phyloP scores from a whole-genome alignment of 2,329 filamentous ascomycete species.

The Ceratocystis papillata region DNA sequence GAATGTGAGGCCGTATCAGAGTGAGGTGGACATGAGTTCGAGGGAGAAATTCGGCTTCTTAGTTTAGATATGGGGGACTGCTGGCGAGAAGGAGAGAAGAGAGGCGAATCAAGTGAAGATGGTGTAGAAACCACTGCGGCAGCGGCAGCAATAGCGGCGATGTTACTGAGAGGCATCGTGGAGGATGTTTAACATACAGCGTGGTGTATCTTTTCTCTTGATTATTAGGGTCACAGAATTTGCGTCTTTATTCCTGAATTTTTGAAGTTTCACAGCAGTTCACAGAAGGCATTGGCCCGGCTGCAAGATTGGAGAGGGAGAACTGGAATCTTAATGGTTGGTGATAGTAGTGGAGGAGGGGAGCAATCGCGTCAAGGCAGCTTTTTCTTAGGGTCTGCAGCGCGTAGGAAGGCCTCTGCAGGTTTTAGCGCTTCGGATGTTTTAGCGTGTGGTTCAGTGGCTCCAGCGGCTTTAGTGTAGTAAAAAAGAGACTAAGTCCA shows the following conservation, averaged over 20 bases:
- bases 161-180: conserved; percentile 4
- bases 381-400: neutral
- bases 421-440: no score
- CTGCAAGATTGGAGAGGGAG: neutral
- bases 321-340: neutral
- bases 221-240: neutral
- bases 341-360: neutral
- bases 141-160: conserved; percentile 14
- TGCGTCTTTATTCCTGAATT: neutral
- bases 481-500: neutral
- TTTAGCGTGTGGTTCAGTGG: no score
- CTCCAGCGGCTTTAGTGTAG: neutral
- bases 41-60: conserved; percentile 10
- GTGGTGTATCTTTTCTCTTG: neutral
- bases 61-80: conserved; percentile 16
- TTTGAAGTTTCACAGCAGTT: neutral
- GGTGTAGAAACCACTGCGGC: neutral
- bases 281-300: neutral
- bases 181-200: neutral
- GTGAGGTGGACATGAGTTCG: neutral
- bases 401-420: neutral
- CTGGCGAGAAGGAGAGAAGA: neutral
- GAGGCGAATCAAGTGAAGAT: neutral
- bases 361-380: neutral
- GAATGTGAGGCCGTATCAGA: neutral